Percentiles rank a stretch among this genome's conserved stretches.
Conservation (phyloP, 140 eudicot genomes). For the Bidens hawaiensis region DNA sequence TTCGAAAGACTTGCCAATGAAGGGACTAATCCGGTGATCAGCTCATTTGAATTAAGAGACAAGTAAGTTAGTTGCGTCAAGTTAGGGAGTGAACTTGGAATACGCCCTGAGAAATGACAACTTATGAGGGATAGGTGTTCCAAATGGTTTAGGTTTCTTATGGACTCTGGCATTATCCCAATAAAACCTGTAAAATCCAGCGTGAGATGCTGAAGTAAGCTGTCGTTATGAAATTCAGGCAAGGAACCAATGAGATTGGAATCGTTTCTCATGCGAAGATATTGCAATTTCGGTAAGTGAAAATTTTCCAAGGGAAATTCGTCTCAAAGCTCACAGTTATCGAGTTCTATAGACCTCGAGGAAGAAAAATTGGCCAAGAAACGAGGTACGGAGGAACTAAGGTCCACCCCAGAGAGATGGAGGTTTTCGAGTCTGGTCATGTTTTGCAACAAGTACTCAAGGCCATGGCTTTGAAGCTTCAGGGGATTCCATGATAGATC, state of each 20-base stretch:
- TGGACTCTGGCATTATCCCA: background rate
- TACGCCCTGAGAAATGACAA: too few species aligned
- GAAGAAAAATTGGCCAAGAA: slow-evolving; percentile 18
- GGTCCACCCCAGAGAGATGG: background rate
- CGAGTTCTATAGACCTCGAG: background rate
- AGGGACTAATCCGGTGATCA: background rate
- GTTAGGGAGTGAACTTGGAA: too few species aligned
- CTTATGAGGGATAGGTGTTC: background rate
- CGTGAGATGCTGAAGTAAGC: slow-evolving; percentile 1
- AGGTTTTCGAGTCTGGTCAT: slow-evolving; percentile 6
- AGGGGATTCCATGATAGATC: too few species aligned
- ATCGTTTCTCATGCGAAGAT: background rate
- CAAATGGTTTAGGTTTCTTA: slow-evolving; percentile 1
- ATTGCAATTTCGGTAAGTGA: slow-evolving; percentile 8
- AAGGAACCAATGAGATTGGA: too few species aligned
- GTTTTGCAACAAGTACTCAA: too few species aligned
- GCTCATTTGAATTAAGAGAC: background rate
- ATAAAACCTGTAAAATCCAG: background rate
- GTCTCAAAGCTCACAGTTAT: background rate
- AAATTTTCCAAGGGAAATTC: slow-evolving; percentile 18
- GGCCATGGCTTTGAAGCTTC: too few species aligned
- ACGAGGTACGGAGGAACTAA: slow-evolving; percentile 9
- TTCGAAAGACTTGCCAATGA: too few species aligned
- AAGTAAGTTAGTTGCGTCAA: too few species aligned
- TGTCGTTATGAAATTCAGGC: slow-evolving; percentile 27